phyloP scores from a whole-genome alignment of 345 rosid genomes.

The Salix brachista region DNA sequence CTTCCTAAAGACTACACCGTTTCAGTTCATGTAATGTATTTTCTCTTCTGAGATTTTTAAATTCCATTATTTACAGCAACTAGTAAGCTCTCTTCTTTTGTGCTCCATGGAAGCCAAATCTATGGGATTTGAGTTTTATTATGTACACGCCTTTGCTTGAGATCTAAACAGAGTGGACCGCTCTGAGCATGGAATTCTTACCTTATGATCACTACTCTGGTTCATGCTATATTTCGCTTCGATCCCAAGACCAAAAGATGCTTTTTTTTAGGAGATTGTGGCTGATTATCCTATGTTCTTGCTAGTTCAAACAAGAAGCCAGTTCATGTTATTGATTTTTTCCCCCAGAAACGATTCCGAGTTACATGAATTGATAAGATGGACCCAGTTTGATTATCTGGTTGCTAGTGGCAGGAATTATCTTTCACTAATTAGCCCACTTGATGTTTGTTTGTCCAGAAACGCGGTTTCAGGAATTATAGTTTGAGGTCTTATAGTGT shows the following conservation, averaged over 20 bases:
- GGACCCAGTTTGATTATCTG: background rate
- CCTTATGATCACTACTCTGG: background rate
- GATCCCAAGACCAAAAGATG: background rate
- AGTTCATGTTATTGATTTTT: background rate
- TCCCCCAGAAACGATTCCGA: background rate
- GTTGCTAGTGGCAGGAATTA: background rate
- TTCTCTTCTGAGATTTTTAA: background rate
- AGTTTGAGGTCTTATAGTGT: too few species aligned
- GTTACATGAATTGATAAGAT: too few species aligned
- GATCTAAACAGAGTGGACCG: background rate
- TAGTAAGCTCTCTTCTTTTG: background rate
- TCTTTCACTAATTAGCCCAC: background rate
- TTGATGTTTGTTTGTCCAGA: background rate
- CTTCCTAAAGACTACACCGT: background rate
- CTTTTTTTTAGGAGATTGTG: background rate
- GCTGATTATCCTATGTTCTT: background rate
- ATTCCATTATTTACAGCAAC: background rate
- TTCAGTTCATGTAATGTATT: background rate
- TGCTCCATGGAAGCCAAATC: conserved; percentile 1
- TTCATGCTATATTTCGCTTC: background rate
- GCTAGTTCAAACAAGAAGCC: background rate
- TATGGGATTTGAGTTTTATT: background rate
- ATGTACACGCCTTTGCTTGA: background rate
- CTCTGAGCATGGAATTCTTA: background rate
- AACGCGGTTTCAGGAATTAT: too few species aligned